Base-by-base conservation (phyloP, 2,329 filamentous ascomycete genomes). In the Gaeumannomyces tritici region DNA sequence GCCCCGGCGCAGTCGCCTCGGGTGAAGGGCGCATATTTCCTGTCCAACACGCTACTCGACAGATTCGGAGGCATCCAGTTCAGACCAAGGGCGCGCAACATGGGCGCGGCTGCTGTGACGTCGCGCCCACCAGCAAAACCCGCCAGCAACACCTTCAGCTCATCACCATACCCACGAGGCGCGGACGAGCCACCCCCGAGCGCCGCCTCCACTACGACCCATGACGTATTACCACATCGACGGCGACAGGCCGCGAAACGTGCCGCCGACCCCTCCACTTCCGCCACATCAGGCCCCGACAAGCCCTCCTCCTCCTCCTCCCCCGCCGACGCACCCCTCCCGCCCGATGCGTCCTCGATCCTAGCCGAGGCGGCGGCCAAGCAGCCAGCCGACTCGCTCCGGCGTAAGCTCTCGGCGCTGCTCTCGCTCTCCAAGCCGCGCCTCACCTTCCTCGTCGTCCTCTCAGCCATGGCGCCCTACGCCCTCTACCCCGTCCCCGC, bases 341-440 rank as follows among this genome's bases (percentile, higher is more conserved):
- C 71, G 0, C 69, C 68, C 54, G 73, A 75, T 62, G 70, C 73
- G 26, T 87, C 85, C 4, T 81, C 84, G 5, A 73, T 80, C 21
- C 79, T 88, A 27, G 79, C 84, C 54, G 77, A 76, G 59, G 76
- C 74, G 59, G 85, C 80, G 62, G 81, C 78, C 58, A 74, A 75
- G 59, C 80, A 79, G 62, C 83, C 78, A 11, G 72, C 75, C 9
- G 72, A 77, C 66, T 85, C 85, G 21, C 63, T 83, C 61, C 82
- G 83, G 28, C 90, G 92, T 63, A 82, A 85, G 62, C 72, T 95
- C 66, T 90, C 92, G 27, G 87, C 91, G 33, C 91, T 91, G 69
- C 87, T 99, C 66, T 90, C 95, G 29, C 87, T 99, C 67, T 89
- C 93, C n/a, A 99, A 99, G 73, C 95, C 95, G 4, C 91, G 93